Evolutionary conservation across 306 rosid genomes (phyloP).

Genomic region (Cajanus cajan): DNA sequence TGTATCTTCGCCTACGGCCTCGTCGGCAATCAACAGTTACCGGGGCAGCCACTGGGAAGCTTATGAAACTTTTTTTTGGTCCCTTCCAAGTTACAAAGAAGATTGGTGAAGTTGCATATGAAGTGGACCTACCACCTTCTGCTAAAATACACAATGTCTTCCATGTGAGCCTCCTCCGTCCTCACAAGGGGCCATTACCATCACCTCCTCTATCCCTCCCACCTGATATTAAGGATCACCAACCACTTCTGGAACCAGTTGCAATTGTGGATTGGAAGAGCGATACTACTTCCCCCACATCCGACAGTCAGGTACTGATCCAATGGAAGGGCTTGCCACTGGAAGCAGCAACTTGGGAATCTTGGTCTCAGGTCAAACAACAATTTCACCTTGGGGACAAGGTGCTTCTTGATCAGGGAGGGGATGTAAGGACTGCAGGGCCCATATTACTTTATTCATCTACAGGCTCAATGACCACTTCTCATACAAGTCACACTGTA

Average conservation of each 20-base stretch:
- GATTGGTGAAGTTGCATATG: neutral
- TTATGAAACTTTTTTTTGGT: neutral
- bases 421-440: neutral
- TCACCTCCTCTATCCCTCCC: neutral
- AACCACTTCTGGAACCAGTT: neutral
- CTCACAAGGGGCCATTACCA: neutral
- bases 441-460: neutral
- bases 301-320: neutral
- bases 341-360: neutral
- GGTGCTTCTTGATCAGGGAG: neutral
- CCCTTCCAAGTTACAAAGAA: neutral
- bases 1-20: neutral
- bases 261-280: neutral
- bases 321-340: neutral
- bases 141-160: neutral
- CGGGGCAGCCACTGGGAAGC: neutral
- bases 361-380: neutral
- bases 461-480: too few relatives aligned
- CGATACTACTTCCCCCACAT: neutral
- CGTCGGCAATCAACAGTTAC: neutral
- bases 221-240: neutral
- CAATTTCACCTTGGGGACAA: neutral
- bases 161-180: neutral
- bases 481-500: too few relatives aligned
- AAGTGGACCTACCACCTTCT: neutral